Base-by-base conservation (phyloP, 228 moss, liverwort and hornwort species). In the Sphagnum magellanicum region DNA sequence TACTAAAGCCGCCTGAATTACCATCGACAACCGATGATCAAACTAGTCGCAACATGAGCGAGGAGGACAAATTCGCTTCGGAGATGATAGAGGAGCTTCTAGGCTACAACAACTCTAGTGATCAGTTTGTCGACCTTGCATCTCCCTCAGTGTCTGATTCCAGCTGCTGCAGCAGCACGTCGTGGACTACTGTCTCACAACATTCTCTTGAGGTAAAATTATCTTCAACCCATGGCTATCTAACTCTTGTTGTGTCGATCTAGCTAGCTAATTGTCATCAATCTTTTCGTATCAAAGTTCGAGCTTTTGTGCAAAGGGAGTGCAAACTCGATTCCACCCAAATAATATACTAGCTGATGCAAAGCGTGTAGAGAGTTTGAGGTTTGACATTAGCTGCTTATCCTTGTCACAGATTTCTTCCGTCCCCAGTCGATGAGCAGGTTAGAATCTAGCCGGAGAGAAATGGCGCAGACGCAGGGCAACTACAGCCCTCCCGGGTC, bases 51-150 rank as follows among this genome's bases (percentile, higher is more conserved):
- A 78, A 72, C 6, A 81, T 83, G 83, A 83, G 83, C 59, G 87
- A 87, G 66, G 87, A 87, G 51, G 87, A 87, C 72, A 80, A 74
- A 74, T 83, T 87, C 49, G 87, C 87, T 1, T 77, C 83, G 13
- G 87, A 87, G 74, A 87, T 87, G 87, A 87, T 87, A 76, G 87
- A 83, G 71, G 87, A 87, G 70, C 81, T 87, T 0, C 74, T 87
- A 48, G 72, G 83, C 5, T 78, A 74, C n/a, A 75, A 74, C 52
- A 77, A 77, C 0, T 74, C 70, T 51, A 76, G 77, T 0, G 83
- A 78, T 14, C 72, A 65, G 4, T 78, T 78, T 60, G 67, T 81
- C 48, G 60, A 87, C 48, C 83, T 87, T 74, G 50, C 61, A 65
- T 87, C 83, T 5, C 80, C 80, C 4, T 64, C 83, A 5, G 15